Evolutionary conservation across 768 basidiomycete genomes (phyloP).

Genomic region (Asterophora parasitica): DNA sequence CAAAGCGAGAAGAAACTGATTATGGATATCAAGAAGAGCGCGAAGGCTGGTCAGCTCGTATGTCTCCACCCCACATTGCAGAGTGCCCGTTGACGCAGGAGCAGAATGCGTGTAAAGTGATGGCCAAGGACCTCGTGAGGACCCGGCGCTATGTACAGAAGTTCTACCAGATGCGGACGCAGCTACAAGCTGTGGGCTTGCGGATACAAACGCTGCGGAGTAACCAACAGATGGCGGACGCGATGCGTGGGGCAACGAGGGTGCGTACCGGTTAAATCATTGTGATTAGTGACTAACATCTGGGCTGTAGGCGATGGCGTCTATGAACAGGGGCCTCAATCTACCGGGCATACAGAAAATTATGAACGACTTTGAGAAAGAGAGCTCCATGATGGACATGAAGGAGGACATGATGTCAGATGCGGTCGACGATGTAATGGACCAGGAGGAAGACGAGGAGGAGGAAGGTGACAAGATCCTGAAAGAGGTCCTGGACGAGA

Average conservation of each 20-base stretch:
- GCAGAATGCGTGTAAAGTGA: constrained; percentile 97
- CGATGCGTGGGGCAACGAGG: constrained; percentile 96
- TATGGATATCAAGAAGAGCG: constrained; percentile 92
- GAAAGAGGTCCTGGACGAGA: constrained; percentile 95
- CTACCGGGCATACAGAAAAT: constrained; percentile 92
- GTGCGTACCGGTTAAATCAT: constrained; percentile 43
- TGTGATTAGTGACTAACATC: background rate
- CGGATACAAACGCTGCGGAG: constrained; percentile 95
- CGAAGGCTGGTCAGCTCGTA: constrained; percentile 93
- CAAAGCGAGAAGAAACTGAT: constrained; percentile 97
- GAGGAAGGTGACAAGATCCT: constrained; percentile 94
- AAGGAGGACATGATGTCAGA: constrained; percentile 99
- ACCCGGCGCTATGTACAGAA: constrained; percentile 95
- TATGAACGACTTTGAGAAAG: constrained; percentile 97
- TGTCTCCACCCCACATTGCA: constrained; percentile 17
- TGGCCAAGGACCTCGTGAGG: constrained; percentile 97
- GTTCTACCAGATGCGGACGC: constrained; percentile 98
- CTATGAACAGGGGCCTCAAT: constrained; percentile 96
- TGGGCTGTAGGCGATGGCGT: constrained; percentile 82
- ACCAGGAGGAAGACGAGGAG: constrained; percentile 95
- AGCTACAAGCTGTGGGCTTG: constrained; percentile 91
- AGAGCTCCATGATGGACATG: constrained; percentile 99
- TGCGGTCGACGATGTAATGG: constrained; percentile 86
- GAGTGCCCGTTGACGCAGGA: constrained; percentile 16
- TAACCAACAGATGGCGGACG: constrained; percentile 99